Conservation (phyloP, 257 asterid genomes). For the Fraxinus anomala region DNA sequence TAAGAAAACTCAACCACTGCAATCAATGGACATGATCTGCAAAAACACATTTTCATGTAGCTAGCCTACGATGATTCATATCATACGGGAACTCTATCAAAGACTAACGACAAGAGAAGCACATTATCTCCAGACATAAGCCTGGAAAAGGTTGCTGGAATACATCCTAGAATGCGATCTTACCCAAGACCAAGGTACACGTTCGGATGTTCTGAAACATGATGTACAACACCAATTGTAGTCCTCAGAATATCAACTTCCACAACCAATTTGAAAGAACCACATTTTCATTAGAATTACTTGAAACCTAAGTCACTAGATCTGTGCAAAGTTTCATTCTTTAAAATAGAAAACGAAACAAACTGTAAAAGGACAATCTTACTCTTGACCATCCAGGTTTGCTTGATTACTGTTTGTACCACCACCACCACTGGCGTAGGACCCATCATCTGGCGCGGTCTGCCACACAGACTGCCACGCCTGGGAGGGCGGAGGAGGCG, state of each 20-base stretch:
- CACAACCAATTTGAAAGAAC: not conserved
- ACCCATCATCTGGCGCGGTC: slow-evolving; percentile 1
- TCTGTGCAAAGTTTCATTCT: not conserved
- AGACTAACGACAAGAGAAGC: not conserved
- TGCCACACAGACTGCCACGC: slow-evolving; percentile 8
- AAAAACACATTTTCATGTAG: not conserved
- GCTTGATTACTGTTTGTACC: not conserved
- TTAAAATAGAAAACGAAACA: not conserved
- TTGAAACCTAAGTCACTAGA: not conserved
- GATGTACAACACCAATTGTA: not conserved
- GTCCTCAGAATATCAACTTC: not conserved
- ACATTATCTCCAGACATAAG: not conserved
- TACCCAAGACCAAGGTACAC: not conserved
- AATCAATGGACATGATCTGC: not conserved
- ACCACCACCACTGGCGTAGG: slow-evolving; percentile 1
- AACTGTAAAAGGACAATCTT: not conserved
- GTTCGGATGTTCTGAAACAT: not conserved
- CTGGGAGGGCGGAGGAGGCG: slow-evolving; percentile 13
- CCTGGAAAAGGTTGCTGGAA: not conserved
- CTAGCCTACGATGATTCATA: not conserved
- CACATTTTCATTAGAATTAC: not conserved
- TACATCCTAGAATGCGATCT: not conserved
- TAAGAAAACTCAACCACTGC: not conserved
- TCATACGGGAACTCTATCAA: not conserved
- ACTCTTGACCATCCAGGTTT: slow-evolving; percentile 10